Evolutionary conservation across 371 early-diverging fungal species (phyloP).

Genomic region (Circinella umbellata): DNA sequence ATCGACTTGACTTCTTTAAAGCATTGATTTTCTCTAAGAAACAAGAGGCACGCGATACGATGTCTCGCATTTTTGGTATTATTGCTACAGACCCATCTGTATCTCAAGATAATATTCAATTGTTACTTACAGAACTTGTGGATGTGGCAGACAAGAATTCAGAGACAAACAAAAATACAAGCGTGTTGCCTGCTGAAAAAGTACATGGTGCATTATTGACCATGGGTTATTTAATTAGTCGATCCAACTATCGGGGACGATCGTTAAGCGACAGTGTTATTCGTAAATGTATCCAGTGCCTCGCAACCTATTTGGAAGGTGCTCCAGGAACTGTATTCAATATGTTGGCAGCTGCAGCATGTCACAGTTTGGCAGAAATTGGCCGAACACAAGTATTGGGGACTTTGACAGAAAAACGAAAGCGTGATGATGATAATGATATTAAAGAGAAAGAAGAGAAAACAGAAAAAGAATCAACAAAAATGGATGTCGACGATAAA

Average conservation of each 20-base stretch:
- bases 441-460: not conserved
- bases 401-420: conserved; percentile 23
- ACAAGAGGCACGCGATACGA: conserved; percentile 64
- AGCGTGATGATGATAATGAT: conserved; percentile 18
- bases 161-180: conserved; percentile 23
- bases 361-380: conserved; percentile 69
- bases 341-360: conserved; percentile 58
- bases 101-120: conserved; percentile 42
- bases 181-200: conserved; percentile 41
- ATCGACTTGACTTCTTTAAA: conserved; percentile 66
- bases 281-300: conserved; percentile 39
- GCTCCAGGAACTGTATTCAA: conserved; percentile 45
- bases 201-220: conserved; percentile 74
- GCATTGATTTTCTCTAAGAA: conserved; percentile 65
- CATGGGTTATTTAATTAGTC: conserved; percentile 70
- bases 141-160: conserved; percentile 35
- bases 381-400: conserved; percentile 54
- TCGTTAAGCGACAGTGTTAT: conserved; percentile 37
- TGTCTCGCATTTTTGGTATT: conserved; percentile 79
- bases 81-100: conserved; percentile 61
- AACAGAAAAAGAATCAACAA: not conserved
- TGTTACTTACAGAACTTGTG: conserved; percentile 49
- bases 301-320: conserved; percentile 52
- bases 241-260: conserved; percentile 67
- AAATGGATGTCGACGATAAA: conserved; percentile 13